phyloP scores from a whole-genome alignment of 2,329 filamentous ascomycete genomes.

The Neoscytalidium dimidiatum region DNA sequence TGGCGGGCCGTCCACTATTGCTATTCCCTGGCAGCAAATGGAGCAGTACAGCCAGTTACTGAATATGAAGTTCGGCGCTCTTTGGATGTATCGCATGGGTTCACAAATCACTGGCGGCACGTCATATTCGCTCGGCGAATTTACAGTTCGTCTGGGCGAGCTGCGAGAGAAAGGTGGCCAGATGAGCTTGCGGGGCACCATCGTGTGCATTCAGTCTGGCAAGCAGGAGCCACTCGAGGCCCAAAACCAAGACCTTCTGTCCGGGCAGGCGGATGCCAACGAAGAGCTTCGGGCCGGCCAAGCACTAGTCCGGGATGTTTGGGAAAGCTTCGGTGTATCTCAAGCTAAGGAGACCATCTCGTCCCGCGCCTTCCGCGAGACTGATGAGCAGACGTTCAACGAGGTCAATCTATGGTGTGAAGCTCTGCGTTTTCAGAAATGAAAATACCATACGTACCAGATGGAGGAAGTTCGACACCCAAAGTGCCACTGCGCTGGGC shows the following conservation, averaged over 20 bases:
- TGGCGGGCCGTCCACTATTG: slow-evolving; percentile 8
- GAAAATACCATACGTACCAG: background rate
- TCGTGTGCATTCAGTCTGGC: slow-evolving; percentile 21
- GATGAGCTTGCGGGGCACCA: slow-evolving; percentile 9
- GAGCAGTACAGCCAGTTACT: slow-evolving; percentile 20
- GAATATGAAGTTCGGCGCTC: slow-evolving; percentile 20
- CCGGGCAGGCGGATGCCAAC: background rate
- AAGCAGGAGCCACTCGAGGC: background rate
- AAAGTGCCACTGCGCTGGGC: background rate
- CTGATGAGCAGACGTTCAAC: slow-evolving; percentile 14
- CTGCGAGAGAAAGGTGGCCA: slow-evolving; percentile 20
- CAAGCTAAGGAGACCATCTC: slow-evolving; percentile 20
- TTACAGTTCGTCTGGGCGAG: slow-evolving; percentile 22
- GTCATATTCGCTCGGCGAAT: slow-evolving; percentile 21
- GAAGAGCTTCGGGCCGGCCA: slow-evolving; percentile 17
- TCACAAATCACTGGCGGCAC: slow-evolving; percentile 17
- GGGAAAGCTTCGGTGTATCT: slow-evolving; percentile 18
- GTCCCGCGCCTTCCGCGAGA: background rate
- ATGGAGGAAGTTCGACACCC: background rate
- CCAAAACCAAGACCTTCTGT: background rate
- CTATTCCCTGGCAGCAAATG: slow-evolving; percentile 21
- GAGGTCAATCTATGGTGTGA: slow-evolving; percentile 24
- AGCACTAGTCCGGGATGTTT: slow-evolving; percentile 19
- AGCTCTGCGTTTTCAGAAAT: slow-evolving; percentile 20
- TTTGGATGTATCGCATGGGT: slow-evolving; percentile 21